Conservation (phyloP, 2,329 filamentous ascomycete genomes). For the Penicillium digitatum region DNA sequence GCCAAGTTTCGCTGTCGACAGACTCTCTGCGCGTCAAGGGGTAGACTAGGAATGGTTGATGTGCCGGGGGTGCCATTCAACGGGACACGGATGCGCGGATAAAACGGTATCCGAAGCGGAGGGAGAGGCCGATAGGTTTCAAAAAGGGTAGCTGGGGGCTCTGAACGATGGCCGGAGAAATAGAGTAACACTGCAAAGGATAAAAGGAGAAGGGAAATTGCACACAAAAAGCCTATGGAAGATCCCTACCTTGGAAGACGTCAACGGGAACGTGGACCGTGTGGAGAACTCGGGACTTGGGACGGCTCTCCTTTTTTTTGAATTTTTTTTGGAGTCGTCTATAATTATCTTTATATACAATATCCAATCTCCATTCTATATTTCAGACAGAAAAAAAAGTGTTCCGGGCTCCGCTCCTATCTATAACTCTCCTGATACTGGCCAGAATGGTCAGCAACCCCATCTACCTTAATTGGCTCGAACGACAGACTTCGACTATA, state of each 20-base stretch:
- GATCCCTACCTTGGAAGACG: slow-evolving; percentile 16
- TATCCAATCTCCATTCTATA: not conserved
- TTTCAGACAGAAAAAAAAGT: not conserved
- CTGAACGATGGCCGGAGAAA: not conserved
- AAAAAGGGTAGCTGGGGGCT: not conserved
- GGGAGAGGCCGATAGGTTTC: not conserved
- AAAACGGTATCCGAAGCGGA: slow-evolving; percentile 1
- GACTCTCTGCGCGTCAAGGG: slow-evolving; percentile 22
- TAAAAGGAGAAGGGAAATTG: slow-evolving; percentile 8
- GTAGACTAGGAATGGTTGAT: slow-evolving; percentile 9
- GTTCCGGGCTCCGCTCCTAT: not conserved
- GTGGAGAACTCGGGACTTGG: slow-evolving; percentile 21
- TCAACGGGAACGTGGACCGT: slow-evolving; percentile 25
- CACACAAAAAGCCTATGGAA: slow-evolving; percentile 9
- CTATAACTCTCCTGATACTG: not conserved
- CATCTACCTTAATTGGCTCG: not conserved
- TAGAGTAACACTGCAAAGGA: not conserved
- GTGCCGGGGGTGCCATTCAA: slow-evolving; percentile 23
- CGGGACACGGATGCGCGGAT: not conserved
- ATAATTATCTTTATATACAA: slow-evolving; percentile 1
- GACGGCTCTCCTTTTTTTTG: slow-evolving; percentile 9
- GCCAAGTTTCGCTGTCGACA: slow-evolving; percentile 20
- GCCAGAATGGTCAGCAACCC: not conserved
- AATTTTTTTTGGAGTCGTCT: not conserved
- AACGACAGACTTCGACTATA: not conserved